These are phyloP conservation scores for Amphicarpaea edgeworthii DNA, from an alignment of 306 rosid genomes.

Conservation along the genomic window DNA sequence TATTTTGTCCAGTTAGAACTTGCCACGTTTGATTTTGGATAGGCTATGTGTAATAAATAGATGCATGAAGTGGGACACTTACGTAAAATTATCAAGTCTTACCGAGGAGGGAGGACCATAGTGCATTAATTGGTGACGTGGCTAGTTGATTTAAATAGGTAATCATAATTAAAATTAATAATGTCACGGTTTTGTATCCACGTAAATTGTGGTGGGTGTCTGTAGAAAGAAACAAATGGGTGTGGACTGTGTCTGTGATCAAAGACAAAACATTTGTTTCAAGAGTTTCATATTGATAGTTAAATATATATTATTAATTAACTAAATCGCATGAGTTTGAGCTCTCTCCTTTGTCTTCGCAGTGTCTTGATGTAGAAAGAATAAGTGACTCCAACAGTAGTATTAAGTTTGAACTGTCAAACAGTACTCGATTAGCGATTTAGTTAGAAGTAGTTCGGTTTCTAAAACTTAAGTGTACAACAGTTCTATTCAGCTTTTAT, in stretches of 20 bases:
- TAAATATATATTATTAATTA: no score
- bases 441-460: no score
- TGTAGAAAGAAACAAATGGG: background rate
- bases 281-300: background rate
- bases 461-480: no score
- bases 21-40: constrained; percentile 31
- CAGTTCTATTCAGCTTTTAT: no score
- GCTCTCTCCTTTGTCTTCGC: no score
- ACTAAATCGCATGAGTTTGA: no score
- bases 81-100: background rate
- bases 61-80: background rate
- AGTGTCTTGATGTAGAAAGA: no score
- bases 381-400: no score
- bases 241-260: background rate
- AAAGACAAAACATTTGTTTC: background rate
- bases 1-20: constrained; percentile 19
- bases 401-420: no score
- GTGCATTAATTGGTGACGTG: background rate
- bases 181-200: background rate
- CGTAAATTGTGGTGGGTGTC: background rate
- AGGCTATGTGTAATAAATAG: background rate
- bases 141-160: background rate
- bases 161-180: background rate
- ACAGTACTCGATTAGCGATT: no score
- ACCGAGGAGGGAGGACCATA: background rate